A percentile compares a stretch with the other conserved stretches of the same genome.
Evolutionary conservation across 495 filamentous ascomycete genomes (phyloP).

Genomic region (Choiromyces venosus): DNA sequence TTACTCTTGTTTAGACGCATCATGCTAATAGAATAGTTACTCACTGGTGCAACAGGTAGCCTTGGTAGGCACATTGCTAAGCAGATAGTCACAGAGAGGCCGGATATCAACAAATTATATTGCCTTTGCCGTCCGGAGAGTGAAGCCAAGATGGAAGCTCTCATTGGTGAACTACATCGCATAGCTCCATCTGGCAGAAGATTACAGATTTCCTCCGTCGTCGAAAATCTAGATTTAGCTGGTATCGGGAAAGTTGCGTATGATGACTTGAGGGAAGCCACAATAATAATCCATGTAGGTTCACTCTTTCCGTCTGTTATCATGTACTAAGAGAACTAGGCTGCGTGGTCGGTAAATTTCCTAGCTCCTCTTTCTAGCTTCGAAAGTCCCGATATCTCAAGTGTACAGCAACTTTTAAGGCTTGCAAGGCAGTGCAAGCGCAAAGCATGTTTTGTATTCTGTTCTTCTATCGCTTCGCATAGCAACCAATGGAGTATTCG

Average conservation of each 20-base stretch:
- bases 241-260: constrained; percentile 46
- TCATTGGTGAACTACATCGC: no score
- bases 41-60: constrained; percentile 61
- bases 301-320: background rate
- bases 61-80: constrained; percentile 56
- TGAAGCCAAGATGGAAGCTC: no score
- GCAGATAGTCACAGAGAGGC: constrained; percentile 42
- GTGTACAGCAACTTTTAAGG: no score
- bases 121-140: constrained; percentile 55
- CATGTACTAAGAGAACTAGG: constrained; percentile 12
- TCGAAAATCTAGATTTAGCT: no score
- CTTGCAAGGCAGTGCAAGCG: no score
- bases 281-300: constrained; percentile 50
- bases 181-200: no score
- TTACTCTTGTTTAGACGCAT: background rate
- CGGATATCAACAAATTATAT: constrained; percentile 47
- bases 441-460: no score
- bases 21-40: constrained; percentile 28
- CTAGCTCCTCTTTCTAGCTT: constrained; percentile 53
- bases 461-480: no score
- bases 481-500: no score
- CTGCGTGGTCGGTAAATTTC: constrained; percentile 66
- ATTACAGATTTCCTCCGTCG: no score
- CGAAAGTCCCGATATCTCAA: constrained; percentile 37
- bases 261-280: constrained; percentile 44